Conservation (phyloP, 192 early-diverging fungal species). For the Coemansia sp. region DNA sequence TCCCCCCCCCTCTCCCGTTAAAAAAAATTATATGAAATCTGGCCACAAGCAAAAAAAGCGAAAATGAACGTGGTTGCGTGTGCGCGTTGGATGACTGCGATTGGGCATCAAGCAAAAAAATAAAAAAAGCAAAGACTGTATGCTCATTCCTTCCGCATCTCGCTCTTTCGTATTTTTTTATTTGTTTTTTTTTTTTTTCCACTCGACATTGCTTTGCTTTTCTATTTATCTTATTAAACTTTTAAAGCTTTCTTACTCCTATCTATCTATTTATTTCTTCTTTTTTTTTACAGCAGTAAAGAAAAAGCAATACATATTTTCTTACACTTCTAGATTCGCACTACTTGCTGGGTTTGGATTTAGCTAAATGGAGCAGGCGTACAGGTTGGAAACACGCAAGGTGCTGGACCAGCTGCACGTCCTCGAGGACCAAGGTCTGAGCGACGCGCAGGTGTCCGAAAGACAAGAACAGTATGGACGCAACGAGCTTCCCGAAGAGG, state of each 20-base stretch:
- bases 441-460: conserved; percentile 60
- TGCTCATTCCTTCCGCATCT: too few relatives aligned
- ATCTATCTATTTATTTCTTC: background rate
- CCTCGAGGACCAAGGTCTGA: conserved; percentile 64
- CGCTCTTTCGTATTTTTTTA: background rate
- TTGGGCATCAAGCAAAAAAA: background rate
- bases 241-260: too few relatives aligned
- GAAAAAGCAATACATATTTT: background rate
- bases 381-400: conserved; percentile 61
- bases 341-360: too few relatives aligned
- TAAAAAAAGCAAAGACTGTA: background rate
- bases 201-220: too few relatives aligned
- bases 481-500: conserved; percentile 91
- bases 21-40: background rate
- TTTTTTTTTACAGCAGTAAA: background rate
- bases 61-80: background rate
- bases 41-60: background rate
- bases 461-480: conserved; percentile 68
- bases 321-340: too few relatives aligned
- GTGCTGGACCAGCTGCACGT: conserved; percentile 72
- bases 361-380: conserved; percentile 64
- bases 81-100: background rate
- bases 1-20: background rate
- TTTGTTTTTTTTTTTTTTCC: background rate
- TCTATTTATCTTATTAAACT: too few relatives aligned